Evolutionary conservation across 2,329 filamentous ascomycete genomes (phyloP).

Genomic region (Talaromyces rugulosus): DNA sequence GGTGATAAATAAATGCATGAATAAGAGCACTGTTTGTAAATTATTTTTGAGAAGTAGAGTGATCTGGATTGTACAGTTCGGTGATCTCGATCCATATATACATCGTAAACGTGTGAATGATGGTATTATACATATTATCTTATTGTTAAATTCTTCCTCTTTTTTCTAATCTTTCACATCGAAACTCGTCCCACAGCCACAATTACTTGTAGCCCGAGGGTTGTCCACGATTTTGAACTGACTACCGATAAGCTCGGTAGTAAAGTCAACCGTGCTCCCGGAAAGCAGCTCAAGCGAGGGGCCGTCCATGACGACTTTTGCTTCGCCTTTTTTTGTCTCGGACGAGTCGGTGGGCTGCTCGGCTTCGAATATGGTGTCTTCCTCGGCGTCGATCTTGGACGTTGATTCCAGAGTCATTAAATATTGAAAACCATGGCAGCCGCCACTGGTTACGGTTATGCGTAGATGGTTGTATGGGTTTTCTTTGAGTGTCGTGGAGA

Average conservation of each 20-base stretch:
- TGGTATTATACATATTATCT: neutral
- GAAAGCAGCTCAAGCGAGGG: slow-evolving; percentile 83
- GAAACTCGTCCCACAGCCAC: slow-evolving; percentile 96
- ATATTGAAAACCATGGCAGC: slow-evolving; percentile 98
- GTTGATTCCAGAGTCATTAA: slow-evolving; percentile 73
- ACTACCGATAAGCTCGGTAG: slow-evolving; percentile 87
- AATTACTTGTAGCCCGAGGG: slow-evolving; percentile 85
- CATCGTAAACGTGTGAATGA: neutral
- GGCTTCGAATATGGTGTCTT: slow-evolving; percentile 84
- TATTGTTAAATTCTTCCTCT: neutral
- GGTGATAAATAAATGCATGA: neutral
- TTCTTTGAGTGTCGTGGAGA: slow-evolving; percentile 29
- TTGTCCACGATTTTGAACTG: slow-evolving; percentile 98
- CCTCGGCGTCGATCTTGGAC: slow-evolving; percentile 59
- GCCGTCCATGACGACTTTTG: slow-evolving; percentile 87
- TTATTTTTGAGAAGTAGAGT: neutral
- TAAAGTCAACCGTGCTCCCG: slow-evolving; percentile 94
- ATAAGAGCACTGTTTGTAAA: neutral
- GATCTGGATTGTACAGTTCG: neutral
- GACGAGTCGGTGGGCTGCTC: slow-evolving; percentile 33
- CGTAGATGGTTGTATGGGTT: slow-evolving; percentile 84
- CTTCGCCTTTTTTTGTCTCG: slow-evolving; percentile 35
- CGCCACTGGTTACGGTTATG: slow-evolving; percentile 86
- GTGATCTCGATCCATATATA: neutral
- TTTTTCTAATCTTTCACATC: slow-evolving; percentile 67